Conservation (phyloP, 2,329 filamentous ascomycete species). For the Fusarium subglutinans region DNA sequence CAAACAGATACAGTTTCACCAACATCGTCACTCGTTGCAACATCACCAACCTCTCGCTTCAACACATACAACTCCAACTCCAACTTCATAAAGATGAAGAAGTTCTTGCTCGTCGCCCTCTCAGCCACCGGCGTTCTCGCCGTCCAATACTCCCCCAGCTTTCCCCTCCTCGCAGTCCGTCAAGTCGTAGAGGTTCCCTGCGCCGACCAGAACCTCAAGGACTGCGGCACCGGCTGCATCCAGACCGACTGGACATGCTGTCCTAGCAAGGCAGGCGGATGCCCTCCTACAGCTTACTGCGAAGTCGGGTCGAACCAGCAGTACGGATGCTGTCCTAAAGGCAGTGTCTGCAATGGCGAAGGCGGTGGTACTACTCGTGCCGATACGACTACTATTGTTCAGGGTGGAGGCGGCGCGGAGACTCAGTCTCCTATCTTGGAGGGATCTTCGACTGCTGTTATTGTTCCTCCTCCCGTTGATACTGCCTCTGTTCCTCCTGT, state of each 20-base stretch:
- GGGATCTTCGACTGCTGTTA: constrained; percentile 9
- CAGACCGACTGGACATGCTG: constrained; percentile 44
- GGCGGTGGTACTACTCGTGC: constrained; percentile 37
- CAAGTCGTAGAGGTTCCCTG: constrained; percentile 38
- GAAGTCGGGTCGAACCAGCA: constrained; percentile 38
- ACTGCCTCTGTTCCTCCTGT: neutral
- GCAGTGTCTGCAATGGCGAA: constrained; percentile 39
- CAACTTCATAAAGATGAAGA: constrained; percentile 35
- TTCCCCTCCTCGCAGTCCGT: constrained; percentile 32
- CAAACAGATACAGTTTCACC: neutral
- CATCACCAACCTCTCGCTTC: neutral
- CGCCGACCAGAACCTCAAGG: constrained; percentile 34
- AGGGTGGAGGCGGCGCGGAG: neutral
- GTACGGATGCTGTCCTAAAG: constrained; percentile 46
- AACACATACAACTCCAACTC: neutral
- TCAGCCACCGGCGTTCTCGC: constrained; percentile 34
- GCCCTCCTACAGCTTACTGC: constrained; percentile 38
- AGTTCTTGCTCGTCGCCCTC: constrained; percentile 37
- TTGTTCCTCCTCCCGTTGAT: constrained; percentile 3
- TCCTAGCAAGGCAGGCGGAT: constrained; percentile 42
- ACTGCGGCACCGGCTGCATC: constrained; percentile 46
- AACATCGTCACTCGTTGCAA: neutral
- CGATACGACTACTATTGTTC: constrained; percentile 15
- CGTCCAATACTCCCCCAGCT: constrained; percentile 11
- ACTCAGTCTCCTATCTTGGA: constrained; percentile 13